Evolutionary conservation across 768 basidiomycete genomes (phyloP).

Genomic region (Rhizopogon rudus): DNA sequence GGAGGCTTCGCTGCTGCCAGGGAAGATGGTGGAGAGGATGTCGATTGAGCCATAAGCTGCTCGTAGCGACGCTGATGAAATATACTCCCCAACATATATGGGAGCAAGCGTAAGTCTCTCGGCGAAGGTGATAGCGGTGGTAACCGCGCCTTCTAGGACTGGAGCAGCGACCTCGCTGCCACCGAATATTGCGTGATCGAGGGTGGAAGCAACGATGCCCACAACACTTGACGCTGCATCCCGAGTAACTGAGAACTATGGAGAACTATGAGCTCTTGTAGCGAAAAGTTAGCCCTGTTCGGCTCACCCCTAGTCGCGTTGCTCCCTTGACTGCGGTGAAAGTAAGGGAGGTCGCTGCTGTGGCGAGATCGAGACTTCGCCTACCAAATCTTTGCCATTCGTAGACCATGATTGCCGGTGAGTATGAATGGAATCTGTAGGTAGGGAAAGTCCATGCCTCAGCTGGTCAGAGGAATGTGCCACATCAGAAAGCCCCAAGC

Average conservation of each 20-base stretch:
- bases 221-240: conserved; percentile 54
- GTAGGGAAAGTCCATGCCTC: conserved; percentile 18
- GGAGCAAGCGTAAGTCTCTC: conserved; percentile 74
- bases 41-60: conserved; percentile 77
- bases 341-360: conserved; percentile 54
- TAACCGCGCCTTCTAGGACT: conserved; percentile 52
- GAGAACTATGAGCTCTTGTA: conserved; percentile 2
- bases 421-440: conserved; percentile 3
- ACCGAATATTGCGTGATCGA: conserved; percentile 68
- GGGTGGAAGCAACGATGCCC: conserved; percentile 49
- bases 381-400: conserved; percentile 42
- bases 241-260: conserved; percentile 65
- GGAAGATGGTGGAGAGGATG: conserved; percentile 65
- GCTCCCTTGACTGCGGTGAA: conserved; percentile 64
- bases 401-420: conserved; percentile 20
- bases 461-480: background rate
- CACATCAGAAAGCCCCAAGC: background rate
- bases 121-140: conserved; percentile 56
- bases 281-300: conserved; percentile 2
- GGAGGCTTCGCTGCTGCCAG: conserved; percentile 71
- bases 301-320: conserved; percentile 65
- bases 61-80: conserved; percentile 68
- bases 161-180: conserved; percentile 54
- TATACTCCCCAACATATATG: conserved; percentile 68
- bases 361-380: conserved; percentile 63